These are phyloP conservation scores for Aspergillus neotritici DNA, from an alignment of 2,329 filamentous ascomycete genomes.

Conservation along the genomic window DNA sequence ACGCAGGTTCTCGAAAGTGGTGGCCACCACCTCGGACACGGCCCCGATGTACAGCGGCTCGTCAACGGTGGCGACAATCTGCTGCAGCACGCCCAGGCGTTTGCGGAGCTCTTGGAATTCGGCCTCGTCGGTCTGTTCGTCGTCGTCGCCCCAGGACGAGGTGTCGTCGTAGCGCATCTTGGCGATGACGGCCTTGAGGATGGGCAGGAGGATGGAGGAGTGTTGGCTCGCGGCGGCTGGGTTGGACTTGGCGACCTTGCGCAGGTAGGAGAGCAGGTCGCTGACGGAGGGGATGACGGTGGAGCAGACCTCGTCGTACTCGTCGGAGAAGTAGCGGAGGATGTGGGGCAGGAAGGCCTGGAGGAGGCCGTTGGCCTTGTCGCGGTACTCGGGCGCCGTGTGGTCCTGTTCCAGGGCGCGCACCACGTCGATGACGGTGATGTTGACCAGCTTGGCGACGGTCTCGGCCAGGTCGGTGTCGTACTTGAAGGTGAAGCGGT, in stretches of 20 bases:
- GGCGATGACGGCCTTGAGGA: slow-evolving; percentile 82
- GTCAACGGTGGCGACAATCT: slow-evolving; percentile 84
- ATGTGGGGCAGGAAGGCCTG: slow-evolving; percentile 80
- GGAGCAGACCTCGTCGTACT: slow-evolving; percentile 96
- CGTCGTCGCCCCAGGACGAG: slow-evolving; percentile 84
- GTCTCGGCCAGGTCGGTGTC: slow-evolving; percentile 93
- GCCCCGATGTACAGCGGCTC: slow-evolving; percentile 83
- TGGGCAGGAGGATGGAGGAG: slow-evolving; percentile 74
- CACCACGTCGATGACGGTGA: slow-evolving; percentile 78
- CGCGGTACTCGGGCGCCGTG: slow-evolving; percentile 56
- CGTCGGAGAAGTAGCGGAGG: slow-evolving; percentile 91
- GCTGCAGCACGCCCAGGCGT: slow-evolving; percentile 81
- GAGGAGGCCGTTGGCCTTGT: slow-evolving; percentile 73
- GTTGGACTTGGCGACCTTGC: slow-evolving; percentile 64
- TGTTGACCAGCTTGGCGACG: slow-evolving; percentile 93
- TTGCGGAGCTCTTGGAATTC: slow-evolving; percentile 95
- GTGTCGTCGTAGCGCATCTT: slow-evolving; percentile 99
- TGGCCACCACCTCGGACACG: slow-evolving; percentile 79
- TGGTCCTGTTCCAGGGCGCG: slow-evolving; percentile 70
- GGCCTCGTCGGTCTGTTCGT: slow-evolving; percentile 92
- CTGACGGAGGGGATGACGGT: slow-evolving; percentile 90
- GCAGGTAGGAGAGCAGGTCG: slow-evolving; percentile 83
- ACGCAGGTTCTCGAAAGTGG: slow-evolving; percentile 75
- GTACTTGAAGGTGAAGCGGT: slow-evolving; percentile 76
- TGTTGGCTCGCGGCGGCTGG: slow-evolving; percentile 66